Percentiles rank a stretch among this genome's conserved stretches.
phyloP scores from a whole-genome alignment of 345 rosid species.

The Erucastrum elatum region DNA sequence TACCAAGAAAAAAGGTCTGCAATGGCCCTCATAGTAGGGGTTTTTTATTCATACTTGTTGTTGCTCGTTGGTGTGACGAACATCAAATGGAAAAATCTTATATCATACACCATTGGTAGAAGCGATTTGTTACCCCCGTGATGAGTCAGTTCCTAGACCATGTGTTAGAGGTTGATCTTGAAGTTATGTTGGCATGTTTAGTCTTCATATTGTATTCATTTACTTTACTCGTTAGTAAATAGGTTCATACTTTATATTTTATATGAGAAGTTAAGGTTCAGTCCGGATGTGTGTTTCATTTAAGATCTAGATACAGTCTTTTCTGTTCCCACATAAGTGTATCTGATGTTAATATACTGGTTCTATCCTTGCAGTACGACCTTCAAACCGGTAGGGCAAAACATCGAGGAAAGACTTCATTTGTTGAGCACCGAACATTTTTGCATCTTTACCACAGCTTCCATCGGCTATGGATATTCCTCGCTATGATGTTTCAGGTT shows the following conservation, averaged over 20 bases:
- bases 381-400: slow-evolving; percentile 62
- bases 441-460: slow-evolving; percentile 97
- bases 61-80: slow-evolving; percentile 8
- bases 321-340: slow-evolving; percentile 8
- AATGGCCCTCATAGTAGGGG: slow-evolving; percentile 6
- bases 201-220: slow-evolving; percentile 17
- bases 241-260: slow-evolving; percentile 5
- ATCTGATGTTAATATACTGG: slow-evolving; percentile 25
- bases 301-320: slow-evolving; percentile 14
- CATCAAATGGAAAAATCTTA: background rate
- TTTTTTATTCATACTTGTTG: slow-evolving; percentile 14
- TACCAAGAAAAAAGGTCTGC: slow-evolving; percentile 67
- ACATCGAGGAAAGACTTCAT: slow-evolving; percentile 86
- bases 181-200: slow-evolving; percentile 15
- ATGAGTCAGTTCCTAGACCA: slow-evolving; percentile 19
- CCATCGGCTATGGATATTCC: slow-evolving; percentile 98
- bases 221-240: slow-evolving; percentile 17
- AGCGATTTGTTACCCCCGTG: slow-evolving; percentile 1
- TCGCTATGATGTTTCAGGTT: slow-evolving; percentile 98
- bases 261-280: background rate
- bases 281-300: background rate
- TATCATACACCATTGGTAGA: background rate
- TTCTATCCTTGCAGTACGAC: slow-evolving; percentile 53
- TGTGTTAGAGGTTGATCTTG: slow-evolving; percentile 23
- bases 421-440: slow-evolving; percentile 94